A percentile compares a stretch with the other conserved stretches of the same genome.
Conservation (phyloP, 1,284 basidiomycete genomes). For the Irpex lacteus region DNA sequence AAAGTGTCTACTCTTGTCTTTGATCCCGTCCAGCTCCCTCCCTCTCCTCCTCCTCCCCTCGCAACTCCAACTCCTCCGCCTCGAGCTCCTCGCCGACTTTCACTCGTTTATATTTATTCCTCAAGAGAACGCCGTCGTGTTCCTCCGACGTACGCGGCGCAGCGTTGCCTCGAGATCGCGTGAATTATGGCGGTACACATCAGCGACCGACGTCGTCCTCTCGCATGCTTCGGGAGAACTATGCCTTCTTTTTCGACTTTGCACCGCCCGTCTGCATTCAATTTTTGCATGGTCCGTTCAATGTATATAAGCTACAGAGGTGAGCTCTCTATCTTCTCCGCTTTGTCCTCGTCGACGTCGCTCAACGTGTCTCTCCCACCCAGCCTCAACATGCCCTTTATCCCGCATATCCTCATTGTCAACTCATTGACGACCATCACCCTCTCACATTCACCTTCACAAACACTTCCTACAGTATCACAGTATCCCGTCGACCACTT, state of each 20-base stretch:
- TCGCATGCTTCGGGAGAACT: not conserved
- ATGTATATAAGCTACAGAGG: not conserved
- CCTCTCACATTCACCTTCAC: not conserved
- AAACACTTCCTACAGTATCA: not conserved
- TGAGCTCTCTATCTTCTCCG: not conserved
- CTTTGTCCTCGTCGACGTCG: not conserved
- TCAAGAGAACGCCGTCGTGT: not conserved
- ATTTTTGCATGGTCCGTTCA: not conserved
- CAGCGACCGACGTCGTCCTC: not conserved
- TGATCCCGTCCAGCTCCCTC: not conserved
- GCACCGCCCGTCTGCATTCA: not conserved
- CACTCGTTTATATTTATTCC: not conserved
- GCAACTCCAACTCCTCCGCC: conserved; percentile 1
- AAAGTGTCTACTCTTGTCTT: not conserved
- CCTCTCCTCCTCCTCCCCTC: not conserved
- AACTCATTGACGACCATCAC: not conserved
- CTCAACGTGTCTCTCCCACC: not conserved
- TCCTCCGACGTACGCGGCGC: not conserved
- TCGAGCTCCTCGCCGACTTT: not conserved
- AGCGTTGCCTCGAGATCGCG: not conserved
- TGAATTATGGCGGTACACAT: not conserved
- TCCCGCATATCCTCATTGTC: not conserved
- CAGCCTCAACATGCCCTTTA: not conserved
- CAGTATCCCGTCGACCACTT: not conserved
- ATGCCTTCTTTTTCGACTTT: not conserved